These are phyloP conservation scores for Aspergillus phoenicis DNA, from an alignment of 2,329 filamentous ascomycete genomes.

Conservation along the genomic window DNA sequence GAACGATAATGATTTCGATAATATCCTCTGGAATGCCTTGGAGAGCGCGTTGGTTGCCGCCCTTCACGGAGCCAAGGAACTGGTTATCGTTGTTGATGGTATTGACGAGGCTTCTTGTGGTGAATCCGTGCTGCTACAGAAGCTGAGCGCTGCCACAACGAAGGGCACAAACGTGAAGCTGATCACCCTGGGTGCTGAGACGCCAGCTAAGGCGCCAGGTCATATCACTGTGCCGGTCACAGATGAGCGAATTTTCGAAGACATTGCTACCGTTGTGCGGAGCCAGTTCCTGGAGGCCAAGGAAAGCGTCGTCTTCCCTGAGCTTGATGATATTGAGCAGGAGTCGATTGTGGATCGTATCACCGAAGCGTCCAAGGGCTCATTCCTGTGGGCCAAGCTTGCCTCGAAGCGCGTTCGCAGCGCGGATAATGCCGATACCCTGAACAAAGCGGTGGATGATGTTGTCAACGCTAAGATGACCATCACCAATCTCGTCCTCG, in stretches of 20 bases:
- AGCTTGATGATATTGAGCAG: slow-evolving; percentile 35
- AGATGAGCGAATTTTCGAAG: slow-evolving; percentile 40
- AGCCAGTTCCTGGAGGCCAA: slow-evolving; percentile 22
- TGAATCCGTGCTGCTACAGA: slow-evolving; percentile 32
- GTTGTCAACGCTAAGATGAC: slow-evolving; percentile 30
- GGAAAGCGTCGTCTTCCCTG: slow-evolving; percentile 24
- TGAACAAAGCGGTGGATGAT: slow-evolving; percentile 34
- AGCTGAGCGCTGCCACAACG: slow-evolving; percentile 27
- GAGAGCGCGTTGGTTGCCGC: slow-evolving; percentile 32
- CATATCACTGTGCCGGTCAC: slow-evolving; percentile 31
- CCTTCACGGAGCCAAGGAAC: slow-evolving; percentile 35
- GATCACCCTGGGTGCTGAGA: slow-evolving; percentile 34
- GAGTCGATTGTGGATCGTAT: slow-evolving; percentile 38
- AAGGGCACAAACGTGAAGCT: slow-evolving; percentile 32
- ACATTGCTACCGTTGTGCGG: slow-evolving; percentile 38
- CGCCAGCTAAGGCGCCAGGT: slow-evolving; percentile 13
- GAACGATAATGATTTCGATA: slow-evolving; percentile 35
- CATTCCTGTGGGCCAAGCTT: slow-evolving; percentile 46
- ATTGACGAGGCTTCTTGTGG: slow-evolving; percentile 39
- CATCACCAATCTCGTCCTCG: slow-evolving; percentile 36
- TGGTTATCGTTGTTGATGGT: slow-evolving; percentile 44
- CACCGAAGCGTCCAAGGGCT: slow-evolving; percentile 37
- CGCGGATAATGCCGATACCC: slow-evolving; percentile 28
- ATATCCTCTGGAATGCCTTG: slow-evolving; percentile 40
- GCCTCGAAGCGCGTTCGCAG: slow-evolving; percentile 33